A percentile compares a stretch with the other conserved stretches of the same genome.
These are phyloP conservation scores for Lindgomyces ingoldianus DNA, from an alignment of 495 filamentous ascomycete genomes.

Conservation along the genomic window DNA sequence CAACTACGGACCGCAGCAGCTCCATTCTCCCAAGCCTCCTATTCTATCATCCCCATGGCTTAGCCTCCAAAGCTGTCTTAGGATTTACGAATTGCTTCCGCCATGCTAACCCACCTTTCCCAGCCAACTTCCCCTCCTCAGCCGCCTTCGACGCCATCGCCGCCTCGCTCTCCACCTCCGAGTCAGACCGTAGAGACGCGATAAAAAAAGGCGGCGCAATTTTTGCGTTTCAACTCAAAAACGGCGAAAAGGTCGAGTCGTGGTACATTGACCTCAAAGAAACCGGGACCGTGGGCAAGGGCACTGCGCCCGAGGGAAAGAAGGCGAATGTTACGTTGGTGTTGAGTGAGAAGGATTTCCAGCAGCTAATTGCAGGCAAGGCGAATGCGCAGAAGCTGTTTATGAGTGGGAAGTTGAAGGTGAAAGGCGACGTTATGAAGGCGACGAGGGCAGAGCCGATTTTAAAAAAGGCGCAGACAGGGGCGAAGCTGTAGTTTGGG, in stretches of 20 bases:
- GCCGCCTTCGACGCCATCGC: conserved; percentile 88
- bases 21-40: background rate
- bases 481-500: conserved; percentile 30
- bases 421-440: conserved; percentile 98
- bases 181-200: conserved; percentile 78
- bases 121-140: conserved; percentile 88
- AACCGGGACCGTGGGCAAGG: conserved; percentile 78
- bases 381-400: conserved; percentile 93
- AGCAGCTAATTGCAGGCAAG: conserved; percentile 77
- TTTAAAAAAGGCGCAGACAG: conserved; percentile 77
- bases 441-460: conserved; percentile 95
- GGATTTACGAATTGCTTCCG: background rate
- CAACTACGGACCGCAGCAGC: too few relatives aligned
- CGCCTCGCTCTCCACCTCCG: conserved; percentile 65
- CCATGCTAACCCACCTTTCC: conserved; percentile 2
- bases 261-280: conserved; percentile 97
- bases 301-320: conserved; percentile 61
- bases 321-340: conserved; percentile 85
- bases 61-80: background rate
- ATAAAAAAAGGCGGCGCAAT: conserved; percentile 84
- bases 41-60: conserved; percentile 20
- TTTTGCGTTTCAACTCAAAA: conserved; percentile 91
- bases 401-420: conserved; percentile 96
- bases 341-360: conserved; percentile 86
- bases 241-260: conserved; percentile 73